These are phyloP conservation scores for Handroanthus guayacan DNA, from an alignment of 257 asterid species.

Conservation along the genomic window DNA sequence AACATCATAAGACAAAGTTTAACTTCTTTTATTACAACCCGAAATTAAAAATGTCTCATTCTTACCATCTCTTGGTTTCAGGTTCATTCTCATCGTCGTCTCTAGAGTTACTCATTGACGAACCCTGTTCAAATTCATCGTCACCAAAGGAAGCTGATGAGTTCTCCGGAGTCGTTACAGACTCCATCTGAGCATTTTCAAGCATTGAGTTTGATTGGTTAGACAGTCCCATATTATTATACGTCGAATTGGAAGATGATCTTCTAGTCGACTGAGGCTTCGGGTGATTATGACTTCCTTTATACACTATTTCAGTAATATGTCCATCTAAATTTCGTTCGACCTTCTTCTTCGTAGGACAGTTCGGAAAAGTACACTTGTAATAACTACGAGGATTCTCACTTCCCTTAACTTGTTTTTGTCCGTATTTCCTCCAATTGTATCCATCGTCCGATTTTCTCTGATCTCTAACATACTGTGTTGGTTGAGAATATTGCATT, in stretches of 20 bases:
- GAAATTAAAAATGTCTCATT: background rate
- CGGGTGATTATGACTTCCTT: slow-evolving; percentile 90
- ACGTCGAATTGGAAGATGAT: slow-evolving; percentile 60
- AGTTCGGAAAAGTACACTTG: slow-evolving; percentile 80
- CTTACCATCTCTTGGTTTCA: slow-evolving; percentile 90
- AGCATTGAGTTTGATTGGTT: slow-evolving; percentile 42
- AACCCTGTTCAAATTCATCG: slow-evolving; percentile 80
- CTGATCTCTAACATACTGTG: slow-evolving; percentile 69
- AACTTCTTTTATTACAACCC: background rate
- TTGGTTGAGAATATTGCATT: slow-evolving; percentile 47
- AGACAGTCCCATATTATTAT: slow-evolving; percentile 44
- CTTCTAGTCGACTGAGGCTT: slow-evolving; percentile 84
- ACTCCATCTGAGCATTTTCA: slow-evolving; percentile 52
- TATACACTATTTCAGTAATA: slow-evolving; percentile 87
- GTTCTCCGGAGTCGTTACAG: slow-evolving; percentile 57
- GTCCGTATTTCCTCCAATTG: slow-evolving; percentile 93
- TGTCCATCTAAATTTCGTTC: slow-evolving; percentile 84
- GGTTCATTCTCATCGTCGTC: slow-evolving; percentile 80
- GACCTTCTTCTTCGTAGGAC: slow-evolving; percentile 94
- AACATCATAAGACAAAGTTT: background rate
- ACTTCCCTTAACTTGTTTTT: slow-evolving; percentile 87
- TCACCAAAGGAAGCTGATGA: slow-evolving; percentile 88
- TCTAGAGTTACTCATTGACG: slow-evolving; percentile 72
- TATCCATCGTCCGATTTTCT: slow-evolving; percentile 86
- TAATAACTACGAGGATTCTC: slow-evolving; percentile 90